Conservation (phyloP, 345 rosid species). For the Iberis pinnata region DNA sequence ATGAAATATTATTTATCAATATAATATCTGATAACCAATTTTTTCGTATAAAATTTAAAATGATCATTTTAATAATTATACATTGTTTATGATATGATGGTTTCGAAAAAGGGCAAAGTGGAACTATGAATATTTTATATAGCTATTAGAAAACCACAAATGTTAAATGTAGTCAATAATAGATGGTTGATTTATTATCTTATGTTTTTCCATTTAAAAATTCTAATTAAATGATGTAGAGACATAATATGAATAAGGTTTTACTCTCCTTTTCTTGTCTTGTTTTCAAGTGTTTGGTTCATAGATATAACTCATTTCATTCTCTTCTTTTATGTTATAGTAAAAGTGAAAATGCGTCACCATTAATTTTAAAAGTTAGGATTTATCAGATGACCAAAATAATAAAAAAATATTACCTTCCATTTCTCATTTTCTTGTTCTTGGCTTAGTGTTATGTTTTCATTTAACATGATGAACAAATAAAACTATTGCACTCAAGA, state of each 20-base stretch:
- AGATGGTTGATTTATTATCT: no score
- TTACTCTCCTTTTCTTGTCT: slow-evolving; percentile 15
- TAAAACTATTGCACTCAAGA: slow-evolving; percentile 81
- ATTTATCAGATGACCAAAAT: not conserved
- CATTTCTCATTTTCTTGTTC: slow-evolving; percentile 95
- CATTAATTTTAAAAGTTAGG: slow-evolving; percentile 16
- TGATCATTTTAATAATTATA: no score
- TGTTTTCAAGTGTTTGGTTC: slow-evolving; percentile 4
- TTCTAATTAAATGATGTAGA: slow-evolving; percentile 14
- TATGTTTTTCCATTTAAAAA: no score
- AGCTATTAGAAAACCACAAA: no score
- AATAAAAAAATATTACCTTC: slow-evolving; percentile 26
- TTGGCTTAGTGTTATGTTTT: slow-evolving; percentile 81
- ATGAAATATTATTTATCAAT: no score
- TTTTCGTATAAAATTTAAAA: no score
- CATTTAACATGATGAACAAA: slow-evolving; percentile 89
- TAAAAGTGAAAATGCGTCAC: slow-evolving; percentile 52
- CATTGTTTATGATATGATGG: no score
- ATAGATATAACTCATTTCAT: slow-evolving; percentile 13
- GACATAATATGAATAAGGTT: slow-evolving; percentile 16
- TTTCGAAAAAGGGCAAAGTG: no score
- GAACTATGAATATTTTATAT: no score
- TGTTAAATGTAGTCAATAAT: no score
- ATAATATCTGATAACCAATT: no score
- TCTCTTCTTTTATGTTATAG: slow-evolving; percentile 41